Evolutionary conservation across 2,329 filamentous ascomycete species (phyloP).

Genomic region (Fusarium proliferatum): DNA sequence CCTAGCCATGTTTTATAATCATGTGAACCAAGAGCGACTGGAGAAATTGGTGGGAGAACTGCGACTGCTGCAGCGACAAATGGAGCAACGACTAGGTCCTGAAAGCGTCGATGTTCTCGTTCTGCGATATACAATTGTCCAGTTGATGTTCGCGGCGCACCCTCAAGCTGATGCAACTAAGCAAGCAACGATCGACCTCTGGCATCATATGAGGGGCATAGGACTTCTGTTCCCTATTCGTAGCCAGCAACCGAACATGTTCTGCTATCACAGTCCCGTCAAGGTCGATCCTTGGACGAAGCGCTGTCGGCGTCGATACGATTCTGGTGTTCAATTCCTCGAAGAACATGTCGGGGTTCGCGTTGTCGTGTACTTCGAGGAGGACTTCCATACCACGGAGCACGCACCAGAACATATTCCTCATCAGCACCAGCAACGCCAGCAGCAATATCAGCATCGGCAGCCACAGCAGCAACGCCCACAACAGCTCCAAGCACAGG

Average conservation of each 20-base stretch:
- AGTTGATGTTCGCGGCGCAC: slow-evolving; percentile 52
- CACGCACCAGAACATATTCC: slow-evolving; percentile 50
- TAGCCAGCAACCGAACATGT: slow-evolving; percentile 52
- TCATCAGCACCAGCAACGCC: slow-evolving; percentile 24
- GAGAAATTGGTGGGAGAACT: slow-evolving; percentile 54
- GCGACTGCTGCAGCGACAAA: slow-evolving; percentile 48
- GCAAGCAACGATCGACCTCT: slow-evolving; percentile 52
- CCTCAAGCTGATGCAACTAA: slow-evolving; percentile 51
- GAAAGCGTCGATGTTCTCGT: slow-evolving; percentile 52
- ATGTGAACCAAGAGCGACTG: slow-evolving; percentile 51
- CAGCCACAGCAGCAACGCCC: slow-evolving; percentile 29
- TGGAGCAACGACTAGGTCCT: slow-evolving; percentile 51
- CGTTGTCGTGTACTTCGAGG: slow-evolving; percentile 56
- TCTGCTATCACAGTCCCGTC: slow-evolving; percentile 57
- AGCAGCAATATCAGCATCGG: slow-evolving; percentile 26
- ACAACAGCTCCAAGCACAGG: slow-evolving; percentile 43
- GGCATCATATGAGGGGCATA: slow-evolving; percentile 51
- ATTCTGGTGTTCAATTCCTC: slow-evolving; percentile 51
- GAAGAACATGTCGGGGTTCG: slow-evolving; percentile 53
- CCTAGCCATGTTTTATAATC: slow-evolving; percentile 54
- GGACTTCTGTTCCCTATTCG: slow-evolving; percentile 52
- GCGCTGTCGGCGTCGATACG: slow-evolving; percentile 56
- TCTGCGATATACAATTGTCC: slow-evolving; percentile 55
- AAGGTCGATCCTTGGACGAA: slow-evolving; percentile 59
- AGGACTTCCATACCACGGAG: slow-evolving; percentile 56